A percentile compares a stretch with the other conserved stretches of the same genome.
Conservation (phyloP, 169 alveolate species). For the Cryptosporidium meleagridis region DNA sequence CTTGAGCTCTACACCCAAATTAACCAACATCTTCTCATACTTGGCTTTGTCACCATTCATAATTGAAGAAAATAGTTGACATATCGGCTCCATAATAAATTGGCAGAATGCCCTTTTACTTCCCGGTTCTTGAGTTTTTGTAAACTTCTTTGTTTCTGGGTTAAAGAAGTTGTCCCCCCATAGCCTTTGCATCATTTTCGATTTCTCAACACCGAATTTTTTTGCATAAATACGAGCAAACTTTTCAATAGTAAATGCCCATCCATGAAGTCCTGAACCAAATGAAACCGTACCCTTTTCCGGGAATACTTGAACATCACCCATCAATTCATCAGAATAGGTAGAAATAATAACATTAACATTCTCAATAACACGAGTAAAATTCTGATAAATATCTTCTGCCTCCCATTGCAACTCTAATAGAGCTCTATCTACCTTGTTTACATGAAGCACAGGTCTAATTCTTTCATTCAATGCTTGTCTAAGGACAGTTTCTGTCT, state of each 20-base stretch:
- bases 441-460: constrained; percentile 98
- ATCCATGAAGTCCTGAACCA: constrained; percentile 98
- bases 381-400: constrained; percentile 97
- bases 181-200: constrained; percentile 95
- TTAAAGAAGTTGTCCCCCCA: constrained; percentile 99
- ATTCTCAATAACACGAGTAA: constrained; percentile 95
- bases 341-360: constrained; percentile 97
- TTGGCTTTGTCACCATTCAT: constrained; percentile 93
- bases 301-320: constrained; percentile 96
- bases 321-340: constrained; percentile 95
- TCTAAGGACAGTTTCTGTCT: constrained; percentile 98
- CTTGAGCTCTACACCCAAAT: constrained; percentile 93
- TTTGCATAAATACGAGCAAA: constrained; percentile 96
- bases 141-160: constrained; percentile 95
- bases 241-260: constrained; percentile 98
- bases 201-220: constrained; percentile 94
- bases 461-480: constrained; percentile 98
- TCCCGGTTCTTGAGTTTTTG: constrained; percentile 85
- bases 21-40: constrained; percentile 91
- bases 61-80: constrained; percentile 92
- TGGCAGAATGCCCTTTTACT: constrained; percentile 96
- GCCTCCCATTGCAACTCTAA: constrained; percentile 97
- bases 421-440: constrained; percentile 98
- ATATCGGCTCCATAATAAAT: constrained; percentile 98
- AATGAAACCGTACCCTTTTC: constrained; percentile 98